Evolutionary conservation across 2,329 filamentous ascomycete species (phyloP).

Genomic region (Didymella pinodella): DNA sequence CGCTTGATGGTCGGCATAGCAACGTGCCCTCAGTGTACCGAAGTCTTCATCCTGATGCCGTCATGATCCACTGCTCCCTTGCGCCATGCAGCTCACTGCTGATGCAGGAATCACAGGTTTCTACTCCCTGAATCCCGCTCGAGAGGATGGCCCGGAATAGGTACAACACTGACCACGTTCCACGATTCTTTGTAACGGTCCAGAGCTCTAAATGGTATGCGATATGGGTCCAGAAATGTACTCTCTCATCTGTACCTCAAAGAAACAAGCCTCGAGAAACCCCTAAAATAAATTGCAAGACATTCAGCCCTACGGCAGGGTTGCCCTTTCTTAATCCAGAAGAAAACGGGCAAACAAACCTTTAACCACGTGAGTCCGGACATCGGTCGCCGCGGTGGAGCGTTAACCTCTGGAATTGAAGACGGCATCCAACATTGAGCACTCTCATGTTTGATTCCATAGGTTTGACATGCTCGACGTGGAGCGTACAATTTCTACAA

Average conservation of each 20-base stretch:
- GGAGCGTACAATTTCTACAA: conserved; percentile 18
- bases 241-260: not conserved
- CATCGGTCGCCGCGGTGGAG: not conserved
- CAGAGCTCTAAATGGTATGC: no score
- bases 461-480: not conserved
- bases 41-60: conserved; percentile 7
- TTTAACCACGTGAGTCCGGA: no score
- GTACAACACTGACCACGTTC: not conserved
- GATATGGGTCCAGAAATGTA: conserved; percentile 1
- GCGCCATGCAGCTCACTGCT: conserved; percentile 7
- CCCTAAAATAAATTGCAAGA: not conserved
- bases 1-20: conserved; percentile 8
- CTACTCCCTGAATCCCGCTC: not conserved
- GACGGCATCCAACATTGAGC: not conserved
- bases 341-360: not conserved
- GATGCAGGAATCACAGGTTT: not conserved
- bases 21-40: conserved; percentile 11
- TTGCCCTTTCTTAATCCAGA: not conserved
- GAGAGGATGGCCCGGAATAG: not conserved
- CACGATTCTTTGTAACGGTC: not conserved
- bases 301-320: conserved; percentile 4
- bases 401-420: no score
- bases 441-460: not conserved
- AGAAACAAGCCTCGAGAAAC: not conserved
- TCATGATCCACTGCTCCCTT: conserved; percentile 17